Percentiles rank a stretch among this genome's conserved stretches.
Evolutionary conservation across 768 basidiomycete species (phyloP).

Genomic region (Favolaschia claudopus): DNA sequence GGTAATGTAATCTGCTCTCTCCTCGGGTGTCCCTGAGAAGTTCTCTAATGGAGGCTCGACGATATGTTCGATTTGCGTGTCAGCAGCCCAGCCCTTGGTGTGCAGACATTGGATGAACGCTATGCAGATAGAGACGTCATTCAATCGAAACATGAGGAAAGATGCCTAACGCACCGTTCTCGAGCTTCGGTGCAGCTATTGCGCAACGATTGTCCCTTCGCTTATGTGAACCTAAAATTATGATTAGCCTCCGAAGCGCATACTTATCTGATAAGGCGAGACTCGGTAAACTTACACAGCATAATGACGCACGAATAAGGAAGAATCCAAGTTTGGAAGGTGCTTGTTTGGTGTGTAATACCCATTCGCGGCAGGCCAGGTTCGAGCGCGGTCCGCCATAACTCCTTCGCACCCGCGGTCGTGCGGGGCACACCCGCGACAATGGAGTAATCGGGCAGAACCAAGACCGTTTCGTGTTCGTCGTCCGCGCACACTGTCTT

Average conservation of each 20-base stretch:
- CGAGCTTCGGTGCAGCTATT: slow-evolving; percentile 85
- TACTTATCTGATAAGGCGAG: slow-evolving; percentile 17
- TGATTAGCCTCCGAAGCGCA: slow-evolving; percentile 15
- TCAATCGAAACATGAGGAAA: too few species aligned
- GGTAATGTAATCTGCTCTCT: slow-evolving; percentile 62
- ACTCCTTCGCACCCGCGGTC: slow-evolving; percentile 66
- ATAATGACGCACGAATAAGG: slow-evolving; percentile 92
- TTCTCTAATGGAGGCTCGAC: slow-evolving; percentile 69
- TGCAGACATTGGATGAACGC: slow-evolving; percentile 72
- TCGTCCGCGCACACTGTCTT: slow-evolving; percentile 70
- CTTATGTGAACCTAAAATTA: slow-evolving; percentile 84
- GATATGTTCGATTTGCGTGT: slow-evolving; percentile 71
- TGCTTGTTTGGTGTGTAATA: slow-evolving; percentile 48
- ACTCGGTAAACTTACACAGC: slow-evolving; percentile 78
- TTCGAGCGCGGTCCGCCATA: slow-evolving; percentile 72
- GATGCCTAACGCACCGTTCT: slow-evolving; percentile 73
- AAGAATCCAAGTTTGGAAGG: slow-evolving; percentile 76
- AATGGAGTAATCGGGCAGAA: slow-evolving; percentile 93
- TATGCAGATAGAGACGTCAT: too few species aligned
- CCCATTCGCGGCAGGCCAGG: slow-evolving; percentile 62
- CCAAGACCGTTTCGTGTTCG: slow-evolving; percentile 78
- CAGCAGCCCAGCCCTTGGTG: slow-evolving; percentile 74
- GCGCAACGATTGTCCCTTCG: slow-evolving; percentile 91
- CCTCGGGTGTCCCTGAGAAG: slow-evolving; percentile 55
- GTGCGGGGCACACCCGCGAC: slow-evolving; percentile 76